Percentiles rank a stretch among this genome's conserved stretches.
Evolutionary conservation across 345 rosid genomes (phyloP).

Genomic region (Gossypium ekmanianum): DNA sequence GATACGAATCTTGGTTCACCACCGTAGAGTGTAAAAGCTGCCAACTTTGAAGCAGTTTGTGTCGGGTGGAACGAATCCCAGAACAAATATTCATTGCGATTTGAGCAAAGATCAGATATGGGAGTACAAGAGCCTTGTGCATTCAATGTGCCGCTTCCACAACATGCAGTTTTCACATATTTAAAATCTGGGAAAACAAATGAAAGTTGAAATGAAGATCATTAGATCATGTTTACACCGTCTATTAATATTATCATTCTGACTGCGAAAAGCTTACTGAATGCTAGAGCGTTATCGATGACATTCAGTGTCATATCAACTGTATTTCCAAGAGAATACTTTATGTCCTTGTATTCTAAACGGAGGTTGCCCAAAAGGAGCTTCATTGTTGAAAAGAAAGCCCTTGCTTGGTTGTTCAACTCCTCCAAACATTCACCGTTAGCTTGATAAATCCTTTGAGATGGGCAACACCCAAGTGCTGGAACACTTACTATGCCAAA

Average conservation of each 20-base stretch:
- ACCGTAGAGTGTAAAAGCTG: slow-evolving; percentile 41
- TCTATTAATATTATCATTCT: no score
- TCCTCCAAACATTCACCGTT: slow-evolving; percentile 44
- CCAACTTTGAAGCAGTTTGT: slow-evolving; percentile 40
- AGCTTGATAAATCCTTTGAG: slow-evolving; percentile 33
- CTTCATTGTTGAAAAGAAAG: slow-evolving; percentile 29
- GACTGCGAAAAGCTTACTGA: slow-evolving; percentile 25
- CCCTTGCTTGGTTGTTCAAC: slow-evolving; percentile 35
- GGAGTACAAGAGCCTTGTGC: slow-evolving; percentile 17
- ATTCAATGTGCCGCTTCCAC: slow-evolving; percentile 31
- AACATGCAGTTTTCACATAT: slow-evolving; percentile 38
- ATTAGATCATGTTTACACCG: background rate
- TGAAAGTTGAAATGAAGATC: background rate
- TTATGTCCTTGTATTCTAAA: slow-evolving; percentile 29
- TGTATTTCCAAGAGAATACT: slow-evolving; percentile 47
- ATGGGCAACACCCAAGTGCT: slow-evolving; percentile 57
- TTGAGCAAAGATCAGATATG: slow-evolving; percentile 31
- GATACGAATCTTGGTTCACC: slow-evolving; percentile 38
- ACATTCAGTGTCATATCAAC: slow-evolving; percentile 44
- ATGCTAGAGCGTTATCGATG: slow-evolving; percentile 26
- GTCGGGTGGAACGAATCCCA: slow-evolving; percentile 58
- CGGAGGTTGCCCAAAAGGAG: slow-evolving; percentile 36
- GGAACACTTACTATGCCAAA: slow-evolving; percentile 48
- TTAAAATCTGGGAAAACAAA: slow-evolving; percentile 31
- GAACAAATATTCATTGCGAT: slow-evolving; percentile 38